Base-by-base conservation (phyloP, 2,329 filamentous ascomycete genomes). In the Cytospora piceae region DNA sequence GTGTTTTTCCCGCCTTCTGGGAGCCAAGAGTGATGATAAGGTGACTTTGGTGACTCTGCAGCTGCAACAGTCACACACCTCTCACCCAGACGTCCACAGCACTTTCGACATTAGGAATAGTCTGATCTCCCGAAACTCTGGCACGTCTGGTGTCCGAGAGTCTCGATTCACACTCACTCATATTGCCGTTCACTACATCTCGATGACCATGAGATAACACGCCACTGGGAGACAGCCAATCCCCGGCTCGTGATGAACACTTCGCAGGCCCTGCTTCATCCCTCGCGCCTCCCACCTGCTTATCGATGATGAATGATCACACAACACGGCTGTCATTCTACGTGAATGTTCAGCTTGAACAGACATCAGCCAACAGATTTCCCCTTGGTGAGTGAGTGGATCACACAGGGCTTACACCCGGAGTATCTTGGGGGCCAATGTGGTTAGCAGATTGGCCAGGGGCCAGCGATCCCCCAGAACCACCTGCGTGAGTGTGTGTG, bases 61-160 rank as follows among this genome's bases (percentile, higher is more conserved):
- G 31, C 63, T 61, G 58, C 58, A 51, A 46, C 52, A 29, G 60
- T 65, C 27, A 54, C 39, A 53, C 51, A 49, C 27, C 53, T 24
- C 11, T 12, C 11, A 14, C 22, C 46, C 24, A 39, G 37, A 65
- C n/a, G 37, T 42, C 34, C 24, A 59, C 60, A 54, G 64, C 64
- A 58, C 46, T 66, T 58, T 66, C 64, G 64, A 61, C 54, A 49
- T 39, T 63, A 46, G 59, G 55, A 27, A 58, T n/a, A 58, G 55
- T n/a, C 39, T 15, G 34, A 15, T 49, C 61, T 49, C 64, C 59
- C 64, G 49, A 54, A 37, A 49, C 39, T 12, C 46, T 49, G 46
- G n/a, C 46, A 51, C 58, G 22, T 31, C 39, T 57, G 22, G 31
- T 65, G 4, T 32, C 53, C 58, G 46, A 31, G 49, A 15, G 58